Evolutionary conservation across 2,329 filamentous ascomycete species (phyloP), one percentile per base, ranked within the genome.

Genomic region (Anthostomella pinea): DNA sequence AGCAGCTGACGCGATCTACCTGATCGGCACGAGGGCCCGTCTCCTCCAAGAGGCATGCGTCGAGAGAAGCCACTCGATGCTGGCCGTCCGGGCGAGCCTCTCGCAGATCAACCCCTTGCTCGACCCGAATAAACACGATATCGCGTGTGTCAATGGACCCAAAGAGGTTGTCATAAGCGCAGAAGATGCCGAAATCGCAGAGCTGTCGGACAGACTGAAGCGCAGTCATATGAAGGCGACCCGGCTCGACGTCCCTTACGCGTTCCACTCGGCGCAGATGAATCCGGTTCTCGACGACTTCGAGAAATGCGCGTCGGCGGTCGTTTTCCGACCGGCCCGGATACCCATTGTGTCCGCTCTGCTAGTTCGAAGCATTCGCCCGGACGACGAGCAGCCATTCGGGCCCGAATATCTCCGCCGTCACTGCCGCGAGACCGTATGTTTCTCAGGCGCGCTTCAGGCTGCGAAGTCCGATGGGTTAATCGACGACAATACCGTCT

Each of bases 121-220:
- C 11, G 18, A 24, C 9, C 16, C 6, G 6, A 19, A 13, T 20
- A 61, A 38, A 1, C 59, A 65, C 33, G 59, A 64, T 35, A 23
- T 62, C 3, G 73, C 82, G 1, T 87, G 84, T 59, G 70, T 83
- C 54, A 87, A 87, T 53, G 73, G 75, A 0, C 75, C 74, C 0
- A 65, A 72, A 33, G 77, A 81, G 50, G 82, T 73, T 17, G 81
- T 84, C 4, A 60, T 84, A 9, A 75, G 73, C 43, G 71, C 79
- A 6, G 64, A 67, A 21, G 56, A 61, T 15, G 65, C 68, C 8
- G 61, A 75, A 20, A 68, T 83, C 23, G 63, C 68, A 22, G 58
- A 57, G 4, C 66, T 80, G 9, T 68, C 72, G 5, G 43, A 53
- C 27, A 46, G 54, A 38, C 53, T 66, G 14, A 31, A 11, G 2